Conservation (phyloP, 176 grass and related monocot species). For the Tillandsia fasciculata region DNA sequence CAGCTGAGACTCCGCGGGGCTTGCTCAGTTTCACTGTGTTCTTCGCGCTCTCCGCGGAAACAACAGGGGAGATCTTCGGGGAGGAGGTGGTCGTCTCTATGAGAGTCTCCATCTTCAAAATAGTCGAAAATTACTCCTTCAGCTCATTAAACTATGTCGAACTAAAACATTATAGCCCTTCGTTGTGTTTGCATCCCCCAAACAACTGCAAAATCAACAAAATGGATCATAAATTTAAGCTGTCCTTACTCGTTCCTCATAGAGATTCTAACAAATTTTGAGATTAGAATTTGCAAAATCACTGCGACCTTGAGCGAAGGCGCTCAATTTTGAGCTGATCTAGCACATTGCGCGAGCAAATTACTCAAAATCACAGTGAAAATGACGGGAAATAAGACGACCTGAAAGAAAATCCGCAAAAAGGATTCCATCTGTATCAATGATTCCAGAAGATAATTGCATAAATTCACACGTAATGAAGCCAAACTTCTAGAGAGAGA, state of each 20-base stretch:
- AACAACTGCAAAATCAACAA: conserved; percentile 3
- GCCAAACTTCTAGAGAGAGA: background rate
- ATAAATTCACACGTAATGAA: background rate
- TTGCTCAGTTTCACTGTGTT: conserved; percentile 22
- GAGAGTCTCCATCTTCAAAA: conserved; percentile 34
- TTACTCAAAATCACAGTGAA: background rate
- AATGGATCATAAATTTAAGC: background rate
- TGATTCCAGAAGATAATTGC: background rate
- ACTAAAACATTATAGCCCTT: background rate
- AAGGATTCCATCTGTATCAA: background rate
- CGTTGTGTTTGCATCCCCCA: conserved; percentile 20
- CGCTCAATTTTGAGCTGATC: background rate
- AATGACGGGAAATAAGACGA: background rate
- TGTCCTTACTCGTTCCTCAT: background rate
- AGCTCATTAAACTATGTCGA: background rate
- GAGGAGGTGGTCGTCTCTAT: conserved; percentile 6
- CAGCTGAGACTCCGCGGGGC: conserved; percentile 6
- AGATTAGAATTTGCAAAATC: background rate
- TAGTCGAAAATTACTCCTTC: background rate
- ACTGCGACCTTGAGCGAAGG: conserved; percentile 11
- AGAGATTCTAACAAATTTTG: background rate
- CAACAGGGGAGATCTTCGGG: background rate
- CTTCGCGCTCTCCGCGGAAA: conserved; percentile 5
- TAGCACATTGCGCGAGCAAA: background rate
- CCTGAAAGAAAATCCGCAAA: no score